phyloP scores from a whole-genome alignment of 2,329 filamentous ascomycete genomes.

The Beauveria scarabaeidicola region DNA sequence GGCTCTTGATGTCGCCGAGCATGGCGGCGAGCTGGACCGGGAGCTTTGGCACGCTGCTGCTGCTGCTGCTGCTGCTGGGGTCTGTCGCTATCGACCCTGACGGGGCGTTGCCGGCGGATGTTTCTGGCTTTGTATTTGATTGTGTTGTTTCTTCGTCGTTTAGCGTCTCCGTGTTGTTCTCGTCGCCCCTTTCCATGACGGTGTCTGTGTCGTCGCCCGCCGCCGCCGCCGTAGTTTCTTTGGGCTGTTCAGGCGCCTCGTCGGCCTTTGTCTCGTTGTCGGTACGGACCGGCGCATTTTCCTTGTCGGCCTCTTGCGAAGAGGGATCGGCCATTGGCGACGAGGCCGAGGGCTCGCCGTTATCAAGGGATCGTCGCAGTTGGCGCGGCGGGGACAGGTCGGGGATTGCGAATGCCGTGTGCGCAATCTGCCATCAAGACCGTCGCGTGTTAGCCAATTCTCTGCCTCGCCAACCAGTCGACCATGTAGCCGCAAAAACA shows the following conservation, averaged over 20 bases:
- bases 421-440: conserved; percentile 52
- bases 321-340: conserved; percentile 35
- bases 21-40: conserved; percentile 57
- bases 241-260: neutral
- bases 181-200: conserved; percentile 5
- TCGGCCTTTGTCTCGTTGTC: conserved; percentile 11
- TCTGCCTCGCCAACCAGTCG: conserved; percentile 31
- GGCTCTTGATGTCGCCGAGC: conserved; percentile 49
- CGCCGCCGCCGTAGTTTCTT: neutral
- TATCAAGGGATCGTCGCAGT: conserved; percentile 20
- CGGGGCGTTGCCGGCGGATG: neutral
- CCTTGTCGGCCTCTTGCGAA: conserved; percentile 57
- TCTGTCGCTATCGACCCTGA: conserved; percentile 14
- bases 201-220: conserved; percentile 14
- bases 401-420: conserved; percentile 67
- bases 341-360: conserved; percentile 29
- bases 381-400: conserved; percentile 39
- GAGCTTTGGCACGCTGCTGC: conserved; percentile 33
- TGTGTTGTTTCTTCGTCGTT: neutral
- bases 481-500: neutral
- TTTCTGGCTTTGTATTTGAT: neutral
- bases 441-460: neutral
- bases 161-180: neutral
- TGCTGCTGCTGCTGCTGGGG: conserved; percentile 22
- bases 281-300: conserved; percentile 47